Evolutionary conservation across 305 asterid species (phyloP), one percentile per base, ranked within the genome.

Genomic region (Stenogyne calaminthoides): DNA sequence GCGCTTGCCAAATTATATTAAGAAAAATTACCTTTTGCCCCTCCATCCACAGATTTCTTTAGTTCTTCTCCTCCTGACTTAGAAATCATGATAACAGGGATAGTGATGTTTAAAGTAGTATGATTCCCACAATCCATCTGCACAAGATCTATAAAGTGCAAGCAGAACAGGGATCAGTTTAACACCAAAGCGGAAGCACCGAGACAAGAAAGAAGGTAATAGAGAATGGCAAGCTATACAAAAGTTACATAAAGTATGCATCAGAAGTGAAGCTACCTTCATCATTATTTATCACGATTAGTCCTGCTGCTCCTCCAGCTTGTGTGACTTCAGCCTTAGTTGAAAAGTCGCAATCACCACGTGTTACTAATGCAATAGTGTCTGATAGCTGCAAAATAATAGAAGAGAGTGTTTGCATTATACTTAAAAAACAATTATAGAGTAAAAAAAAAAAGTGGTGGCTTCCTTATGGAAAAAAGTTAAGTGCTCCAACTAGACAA

Each of bases 331-430:
- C 69, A 77, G 99, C 99, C 86, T 95, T 95, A 58, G 82, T 81
- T 34, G 88, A 77, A 83, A 95, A 95, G 73, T 79, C 88, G 74
- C 99, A 95, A 61, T 88, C 98, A 80, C 99, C 99, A 11, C 99
- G 98, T 52, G 75, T 52, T 62, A 82, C 96, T 79, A 95, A 68
- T 37, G 87, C 89, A 76, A 95, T 81, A 67, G 84, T 75, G 73
- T 96, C 97, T 74, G 88, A 77, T 80, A 86, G 56, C 98, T 95
- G 80, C 84, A 87, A 64, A 77, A 73, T 37, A 60, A 79, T 40
- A 77, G 72, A 78, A 72, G 10, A 69, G 66, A 70, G 39, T 58
- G 12, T 58, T 65, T 73, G 15, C 55, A 29, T 60, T 60, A 69
- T 55, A 52, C 40, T 70, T 67, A 52, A 72, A 67, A 74, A 20